Base-by-base conservation (phyloP, 768 basidiomycete species). In the Tulasnella sp. region DNA sequence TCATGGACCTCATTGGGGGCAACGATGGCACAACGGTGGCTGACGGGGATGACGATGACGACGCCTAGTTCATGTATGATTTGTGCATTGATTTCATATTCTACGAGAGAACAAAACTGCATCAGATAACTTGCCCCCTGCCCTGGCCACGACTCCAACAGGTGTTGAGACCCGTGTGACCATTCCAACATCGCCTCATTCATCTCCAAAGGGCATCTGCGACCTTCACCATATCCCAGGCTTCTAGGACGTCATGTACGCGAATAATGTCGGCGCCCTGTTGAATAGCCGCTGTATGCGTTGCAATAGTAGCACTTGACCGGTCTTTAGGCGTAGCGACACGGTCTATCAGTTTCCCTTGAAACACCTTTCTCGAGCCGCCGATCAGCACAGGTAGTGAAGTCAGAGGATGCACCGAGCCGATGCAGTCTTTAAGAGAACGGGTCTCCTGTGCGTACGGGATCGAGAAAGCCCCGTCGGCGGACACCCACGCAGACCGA, bases 301-400 rank as follows among this genome's bases (percentile, higher is more conserved):
- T 79, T 1, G 84, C 83, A 0, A 84, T 83, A 11, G 92, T 96
- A 1, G 88, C 93, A 72, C 77, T 86, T 0, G 67, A 75, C 7
- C 93, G 71, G 56, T 91, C 85, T 58, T 73, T 75, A 1, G 86
- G 77, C 1, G 83, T 66, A 2, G 63, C 61, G 6, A 78, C 76
- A 46, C 73, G 67, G 3, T 73, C 71, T 11, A 90, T 74, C 19
- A 90, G 72, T 2, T 69, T 67, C 0, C 89, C 90, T 7, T 94
- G 71, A 67, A 93, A 90, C 0, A 86, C 83, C 67, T 98, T 98
- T 46, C 83, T 73, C 8, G 89, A 93, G 0, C 81, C 68, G 2
- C 91, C 91, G 25, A 94, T 77, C 4, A 98, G 73, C 12, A 69
- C 48, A 0, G 73, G 72, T 49, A 62, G 50, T 14, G 29, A 15